Evolutionary conservation across 2,329 filamentous ascomycete genomes (phyloP), one percentile per base, ranked within the genome.

Genomic region (Cephalotrichum gorgonifer): DNA sequence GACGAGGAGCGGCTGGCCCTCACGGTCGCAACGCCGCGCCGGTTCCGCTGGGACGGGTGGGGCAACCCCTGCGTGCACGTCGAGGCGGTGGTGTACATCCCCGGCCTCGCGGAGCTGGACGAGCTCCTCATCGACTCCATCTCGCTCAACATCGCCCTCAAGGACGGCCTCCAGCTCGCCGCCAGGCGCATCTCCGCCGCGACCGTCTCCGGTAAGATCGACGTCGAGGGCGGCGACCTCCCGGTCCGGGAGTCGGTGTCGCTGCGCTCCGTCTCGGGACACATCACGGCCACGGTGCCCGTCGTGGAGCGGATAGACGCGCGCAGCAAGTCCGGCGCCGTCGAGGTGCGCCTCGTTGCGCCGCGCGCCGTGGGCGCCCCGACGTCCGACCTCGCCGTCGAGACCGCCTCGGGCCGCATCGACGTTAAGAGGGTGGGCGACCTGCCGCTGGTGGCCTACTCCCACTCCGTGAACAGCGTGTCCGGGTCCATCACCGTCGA

Each of bases 371-470:
- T 31, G 28, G 28, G 28, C 28, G 28, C 28, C 28, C 28, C 17
- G 64, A 67, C 3, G 66, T 71, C 1, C 72, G 59, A 67, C 27
- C 65, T 79, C 12, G 60, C 63, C 17, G 58, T 78, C n/a, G 54
- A 60, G 17, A 67, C 70, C 7, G 62, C 63, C 0, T 72, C 74
- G 0, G 76, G 75, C 43, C 55, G 62, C 47, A 59, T 78, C 41
- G 57, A 57, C 7, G 56, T 75, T 17, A 54, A 57, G 26, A 71
- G 76, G 51, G 68, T 71, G 14, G 47, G 8, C 23, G 54, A 49
- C 26, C 54, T 76, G 7, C 73, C 74, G 2, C 58, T 62, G 1
- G 67, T 74, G 6, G 69, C 78, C 52, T 77, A 76, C 55, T 55
- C 64, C 3, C 65, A 75, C 15, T 60, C 67, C 27, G 52, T 76